Percentiles rank a stretch among this genome's conserved stretches.
Evolutionary conservation across 805 yeast species (phyloP).

Genomic region (Maudiozyma pseudohumilis): DNA sequence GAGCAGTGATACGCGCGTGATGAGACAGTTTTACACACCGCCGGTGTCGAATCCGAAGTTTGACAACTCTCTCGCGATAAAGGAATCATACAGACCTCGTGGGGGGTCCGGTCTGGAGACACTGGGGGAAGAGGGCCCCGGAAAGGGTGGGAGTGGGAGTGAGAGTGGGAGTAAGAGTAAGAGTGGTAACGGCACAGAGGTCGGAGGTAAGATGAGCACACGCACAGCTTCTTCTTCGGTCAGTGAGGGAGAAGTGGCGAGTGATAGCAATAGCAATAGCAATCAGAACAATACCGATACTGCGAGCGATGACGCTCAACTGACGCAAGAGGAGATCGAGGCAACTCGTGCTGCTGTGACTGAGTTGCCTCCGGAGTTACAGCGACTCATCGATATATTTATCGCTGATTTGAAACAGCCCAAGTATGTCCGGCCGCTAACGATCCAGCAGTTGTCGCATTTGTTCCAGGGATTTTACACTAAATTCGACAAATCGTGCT

Average conservation of each 20-base stretch:
- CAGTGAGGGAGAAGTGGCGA: background rate
- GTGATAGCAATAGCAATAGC: background rate
- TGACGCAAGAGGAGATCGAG: slow-evolving; percentile 20
- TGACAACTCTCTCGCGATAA: slow-evolving; percentile 20
- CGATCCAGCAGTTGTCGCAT: slow-evolving; percentile 21
- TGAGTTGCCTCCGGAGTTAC: slow-evolving; percentile 22
- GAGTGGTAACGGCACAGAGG: background rate
- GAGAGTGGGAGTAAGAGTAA: background rate
- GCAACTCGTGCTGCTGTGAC: slow-evolving; percentile 11
- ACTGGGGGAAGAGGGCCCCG: background rate
- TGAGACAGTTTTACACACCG: slow-evolving; percentile 22
- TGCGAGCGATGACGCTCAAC: background rate
- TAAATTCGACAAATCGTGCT: slow-evolving; percentile 24
- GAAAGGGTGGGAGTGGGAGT: background rate
- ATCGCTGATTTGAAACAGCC: slow-evolving; percentile 29
- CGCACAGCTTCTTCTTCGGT: background rate
- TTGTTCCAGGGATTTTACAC: slow-evolving; percentile 25
- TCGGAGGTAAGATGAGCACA: background rate
- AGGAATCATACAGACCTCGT: slow-evolving; percentile 19
- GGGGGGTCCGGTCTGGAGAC: background rate
- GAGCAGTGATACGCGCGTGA: no score
- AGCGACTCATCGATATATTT: slow-evolving; percentile 20
- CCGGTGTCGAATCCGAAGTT: slow-evolving; percentile 23
- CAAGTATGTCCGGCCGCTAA: slow-evolving; percentile 25
- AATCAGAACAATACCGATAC: background rate